A percentile compares a stretch with the other conserved stretches of the same genome.
phyloP scores from a whole-genome alignment of 371 early-diverging fungal genomes.

The Saksenaea oblongispora region DNA sequence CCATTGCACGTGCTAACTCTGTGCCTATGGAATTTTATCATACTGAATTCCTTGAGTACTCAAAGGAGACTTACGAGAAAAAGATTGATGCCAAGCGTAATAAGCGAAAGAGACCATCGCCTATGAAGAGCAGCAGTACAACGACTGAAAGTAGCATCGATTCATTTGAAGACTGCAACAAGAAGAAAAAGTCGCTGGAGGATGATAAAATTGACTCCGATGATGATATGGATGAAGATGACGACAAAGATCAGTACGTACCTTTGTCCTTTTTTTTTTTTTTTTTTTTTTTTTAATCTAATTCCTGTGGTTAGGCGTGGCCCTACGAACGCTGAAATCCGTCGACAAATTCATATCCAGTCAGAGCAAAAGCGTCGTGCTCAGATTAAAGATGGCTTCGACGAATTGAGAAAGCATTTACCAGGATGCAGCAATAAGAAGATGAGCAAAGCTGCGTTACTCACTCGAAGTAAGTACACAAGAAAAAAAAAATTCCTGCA shows the following conservation, averaged over 20 bases:
- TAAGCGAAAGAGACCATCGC: conserved; percentile 39
- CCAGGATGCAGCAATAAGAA: conserved; percentile 56
- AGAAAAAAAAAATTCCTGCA: neutral
- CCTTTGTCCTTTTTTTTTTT: neutral
- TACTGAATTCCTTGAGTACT: conserved; percentile 51
- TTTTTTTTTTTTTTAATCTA: neutral
- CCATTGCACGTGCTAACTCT: conserved; percentile 47
- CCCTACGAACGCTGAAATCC: conserved; percentile 37
- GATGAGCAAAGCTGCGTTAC: conserved; percentile 58
- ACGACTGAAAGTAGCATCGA: neutral
- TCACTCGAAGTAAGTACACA: conserved; percentile 47
- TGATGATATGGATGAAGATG: conserved; percentile 27
- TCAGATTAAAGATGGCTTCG: conserved; percentile 55
- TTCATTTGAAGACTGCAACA: conserved; percentile 11
- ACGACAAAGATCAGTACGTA: conserved; percentile 15
- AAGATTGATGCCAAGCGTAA: conserved; percentile 46
- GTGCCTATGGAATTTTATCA: conserved; percentile 54
- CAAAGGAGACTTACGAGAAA: conserved; percentile 49
- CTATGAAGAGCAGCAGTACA: conserved; percentile 6
- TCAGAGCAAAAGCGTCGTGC: conserved; percentile 57
- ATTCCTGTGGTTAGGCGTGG: conserved; percentile 8
- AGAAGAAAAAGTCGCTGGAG: conserved; percentile 27
- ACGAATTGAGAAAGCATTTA: conserved; percentile 53
- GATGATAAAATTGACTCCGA: conserved; percentile 26
- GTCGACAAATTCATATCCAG: conserved; percentile 56